These are phyloP conservation scores for Erythrophleum fordii DNA, from an alignment of 306 rosid species.

Conservation along the genomic window DNA sequence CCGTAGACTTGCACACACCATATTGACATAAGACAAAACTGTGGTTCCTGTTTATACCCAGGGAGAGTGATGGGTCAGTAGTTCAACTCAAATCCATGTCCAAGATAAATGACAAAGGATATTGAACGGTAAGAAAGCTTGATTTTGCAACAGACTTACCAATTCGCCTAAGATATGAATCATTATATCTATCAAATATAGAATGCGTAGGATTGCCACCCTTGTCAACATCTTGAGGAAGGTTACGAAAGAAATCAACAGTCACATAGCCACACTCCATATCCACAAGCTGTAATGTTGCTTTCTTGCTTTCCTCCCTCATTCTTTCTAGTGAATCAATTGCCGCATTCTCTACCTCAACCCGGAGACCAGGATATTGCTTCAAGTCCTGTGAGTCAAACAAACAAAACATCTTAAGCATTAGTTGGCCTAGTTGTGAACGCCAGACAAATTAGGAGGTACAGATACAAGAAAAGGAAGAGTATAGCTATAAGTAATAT, in stretches of 20 bases:
- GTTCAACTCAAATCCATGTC: too few relatives aligned
- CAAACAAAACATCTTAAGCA: slow-evolving; percentile 11
- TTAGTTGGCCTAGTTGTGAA: neutral
- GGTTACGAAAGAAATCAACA: slow-evolving; percentile 92
- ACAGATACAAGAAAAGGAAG: neutral
- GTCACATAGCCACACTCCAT: slow-evolving; percentile 93
- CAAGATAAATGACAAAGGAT: too few relatives aligned
- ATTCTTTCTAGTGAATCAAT: slow-evolving; percentile 79
- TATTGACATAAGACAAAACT: slow-evolving; percentile 84
- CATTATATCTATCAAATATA: slow-evolving; percentile 91
- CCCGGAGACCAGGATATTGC: slow-evolving; percentile 94
- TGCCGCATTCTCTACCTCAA: slow-evolving; percentile 87
- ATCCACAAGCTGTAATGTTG: slow-evolving; percentile 84
- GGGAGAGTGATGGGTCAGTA: neutral
- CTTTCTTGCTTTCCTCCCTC: slow-evolving; percentile 94
- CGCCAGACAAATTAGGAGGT: neutral
- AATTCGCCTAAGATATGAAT: slow-evolving; percentile 84
- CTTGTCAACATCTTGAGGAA: slow-evolving; percentile 95
- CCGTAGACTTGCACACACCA: slow-evolving; percentile 81
- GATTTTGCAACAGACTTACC: slow-evolving; percentile 52
- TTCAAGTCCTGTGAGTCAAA: slow-evolving; percentile 70
- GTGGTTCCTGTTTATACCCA: slow-evolving; percentile 64
- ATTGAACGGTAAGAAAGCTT: neutral
- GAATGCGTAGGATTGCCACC: slow-evolving; percentile 99
- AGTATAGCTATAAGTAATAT: neutral